Conservation (phyloP, 768 basidiomycete genomes). For the Suillus americanus region DNA sequence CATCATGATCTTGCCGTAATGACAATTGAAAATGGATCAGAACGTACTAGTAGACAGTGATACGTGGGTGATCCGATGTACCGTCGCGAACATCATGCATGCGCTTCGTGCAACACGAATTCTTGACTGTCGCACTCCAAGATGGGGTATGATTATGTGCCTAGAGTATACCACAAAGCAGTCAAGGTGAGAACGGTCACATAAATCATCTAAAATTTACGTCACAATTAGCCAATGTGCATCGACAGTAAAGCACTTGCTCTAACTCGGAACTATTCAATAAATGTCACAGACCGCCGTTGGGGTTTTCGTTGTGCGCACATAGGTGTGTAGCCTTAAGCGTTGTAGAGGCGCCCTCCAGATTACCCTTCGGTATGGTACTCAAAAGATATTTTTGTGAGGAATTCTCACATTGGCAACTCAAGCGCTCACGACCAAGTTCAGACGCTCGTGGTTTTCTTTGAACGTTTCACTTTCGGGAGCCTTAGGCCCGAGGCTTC, state of each 20-base stretch:
- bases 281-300: background rate
- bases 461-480: background rate
- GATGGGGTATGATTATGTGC: background rate
- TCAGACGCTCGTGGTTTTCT: background rate
- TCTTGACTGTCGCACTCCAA: background rate
- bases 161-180: no score
- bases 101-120: background rate
- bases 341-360: background rate
- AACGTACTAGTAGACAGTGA: background rate
- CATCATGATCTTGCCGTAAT: background rate
- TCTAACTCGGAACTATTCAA: background rate
- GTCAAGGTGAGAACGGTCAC: background rate
- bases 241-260: background rate
- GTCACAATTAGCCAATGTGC: background rate
- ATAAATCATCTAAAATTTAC: background rate
- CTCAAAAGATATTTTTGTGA: background rate
- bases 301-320: background rate
- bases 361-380: background rate
- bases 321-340: background rate
- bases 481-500: background rate
- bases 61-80: background rate
- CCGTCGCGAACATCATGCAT: background rate
- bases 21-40: background rate
- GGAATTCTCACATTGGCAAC: background rate
- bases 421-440: background rate